Percentiles rank a stretch among this genome's conserved stretches.
These are phyloP conservation scores for Aureobasidium sp. DNA, from an alignment of 2,329 filamentous ascomycete genomes.

Conservation along the genomic window DNA sequence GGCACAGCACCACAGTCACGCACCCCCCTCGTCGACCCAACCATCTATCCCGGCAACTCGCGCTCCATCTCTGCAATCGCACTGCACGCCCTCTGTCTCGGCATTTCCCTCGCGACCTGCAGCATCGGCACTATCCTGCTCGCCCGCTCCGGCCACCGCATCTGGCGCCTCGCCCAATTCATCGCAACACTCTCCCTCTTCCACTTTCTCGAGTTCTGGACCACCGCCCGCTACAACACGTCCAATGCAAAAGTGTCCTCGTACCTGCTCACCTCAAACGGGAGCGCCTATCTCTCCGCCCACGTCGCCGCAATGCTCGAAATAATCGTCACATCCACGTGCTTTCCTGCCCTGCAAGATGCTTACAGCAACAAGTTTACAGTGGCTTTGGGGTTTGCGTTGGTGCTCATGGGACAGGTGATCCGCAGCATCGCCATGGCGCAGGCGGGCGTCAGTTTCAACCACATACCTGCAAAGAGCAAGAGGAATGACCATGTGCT, in stretches of 20 bases:
- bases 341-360: constrained; percentile 43
- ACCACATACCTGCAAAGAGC: constrained; percentile 65
- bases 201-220: constrained; percentile 95
- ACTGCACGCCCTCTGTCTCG: constrained; percentile 37
- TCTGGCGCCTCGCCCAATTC: constrained; percentile 57
- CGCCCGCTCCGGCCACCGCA: constrained; percentile 12
- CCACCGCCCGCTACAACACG: constrained; percentile 77
- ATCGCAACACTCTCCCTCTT: constrained; percentile 62
- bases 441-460: constrained; percentile 84
- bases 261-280: constrained; percentile 80
- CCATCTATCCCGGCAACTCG: constrained; percentile 33
- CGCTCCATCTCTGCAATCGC: constrained; percentile 40
- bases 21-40: constrained; percentile 19
- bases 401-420: constrained; percentile 63
- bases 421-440: constrained; percentile 79
- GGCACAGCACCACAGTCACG: constrained; percentile 3
- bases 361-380: constrained; percentile 37
- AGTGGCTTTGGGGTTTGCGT: constrained; percentile 47
- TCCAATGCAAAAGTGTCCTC: constrained; percentile 60
- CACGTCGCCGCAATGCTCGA: constrained; percentile 68
- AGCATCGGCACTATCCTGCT: constrained; percentile 21
- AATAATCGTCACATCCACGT: constrained; percentile 49
- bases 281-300: constrained; percentile 72
- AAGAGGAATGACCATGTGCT: constrained; percentile 64
- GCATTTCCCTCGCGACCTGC: constrained; percentile 29